Percentiles rank a stretch among this genome's conserved stretches.
phyloP scores from a whole-genome alignment of 331 rosid species.

The Malus hybrid region DNA sequence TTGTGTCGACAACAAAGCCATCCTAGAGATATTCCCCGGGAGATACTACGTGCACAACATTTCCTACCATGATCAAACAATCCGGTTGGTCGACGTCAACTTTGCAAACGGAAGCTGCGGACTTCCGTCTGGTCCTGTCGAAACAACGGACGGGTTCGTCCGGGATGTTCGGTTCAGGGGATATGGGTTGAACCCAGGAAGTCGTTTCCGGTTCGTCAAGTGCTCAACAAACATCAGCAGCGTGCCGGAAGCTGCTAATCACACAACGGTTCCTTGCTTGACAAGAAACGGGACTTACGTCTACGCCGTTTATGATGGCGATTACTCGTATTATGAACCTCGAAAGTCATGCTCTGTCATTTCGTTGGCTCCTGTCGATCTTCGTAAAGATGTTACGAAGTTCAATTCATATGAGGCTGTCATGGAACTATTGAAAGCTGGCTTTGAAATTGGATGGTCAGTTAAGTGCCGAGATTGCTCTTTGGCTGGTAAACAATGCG shows the following conservation, averaged over 20 bases:
- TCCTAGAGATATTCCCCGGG: not conserved
- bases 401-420: constrained; percentile 3
- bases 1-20: constrained; percentile 9
- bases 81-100: constrained; percentile 17
- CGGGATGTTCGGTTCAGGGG: not conserved
- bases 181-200: not conserved
- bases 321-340: not conserved
- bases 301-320: not conserved
- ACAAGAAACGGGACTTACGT: not conserved
- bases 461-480: constrained; percentile 15
- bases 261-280: constrained; percentile 2
- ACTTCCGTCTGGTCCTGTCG: constrained; percentile 1
- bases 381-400: not conserved
- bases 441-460: constrained; percentile 20
- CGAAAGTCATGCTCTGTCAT: not conserved
- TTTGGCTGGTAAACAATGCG: not conserved
- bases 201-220: constrained; percentile 9
- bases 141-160: not conserved
- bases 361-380: constrained; percentile 10
- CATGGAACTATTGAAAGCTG: not conserved
- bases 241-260: not conserved
- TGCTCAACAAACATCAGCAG: constrained; percentile 4
- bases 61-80: not conserved
- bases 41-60: constrained; percentile 13
- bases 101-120: constrained; percentile 18